These are phyloP conservation scores for Panellus pusillus DNA, from an alignment of 768 basidiomycete species.

Conservation along the genomic window DNA sequence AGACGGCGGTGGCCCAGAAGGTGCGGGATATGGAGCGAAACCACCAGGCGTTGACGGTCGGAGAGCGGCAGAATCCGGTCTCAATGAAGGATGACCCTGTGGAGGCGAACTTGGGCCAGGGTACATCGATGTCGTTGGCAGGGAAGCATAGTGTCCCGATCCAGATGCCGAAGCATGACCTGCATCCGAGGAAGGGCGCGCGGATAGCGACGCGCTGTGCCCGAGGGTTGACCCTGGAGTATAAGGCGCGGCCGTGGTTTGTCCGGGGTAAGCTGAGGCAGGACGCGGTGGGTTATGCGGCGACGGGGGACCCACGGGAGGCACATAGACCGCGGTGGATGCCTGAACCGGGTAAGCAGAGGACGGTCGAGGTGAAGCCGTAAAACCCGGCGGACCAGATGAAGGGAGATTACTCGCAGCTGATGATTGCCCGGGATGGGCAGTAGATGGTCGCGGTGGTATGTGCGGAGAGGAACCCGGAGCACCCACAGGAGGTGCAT, in stretches of 20 bases:
- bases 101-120: not conserved
- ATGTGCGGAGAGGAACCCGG: too few species aligned
- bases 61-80: constrained; percentile 11
- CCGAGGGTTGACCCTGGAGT: constrained; percentile 1
- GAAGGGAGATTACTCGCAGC: too few species aligned
- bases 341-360: constrained; percentile 14
- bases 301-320: not conserved
- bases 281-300: not conserved
- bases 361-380: constrained; percentile 3
- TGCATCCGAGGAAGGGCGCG: not conserved
- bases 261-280: not conserved
- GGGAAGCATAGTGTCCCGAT: too few species aligned
- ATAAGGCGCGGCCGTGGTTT: not conserved
- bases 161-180: too few species aligned
- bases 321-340: constrained; percentile 3
- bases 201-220: constrained; percentile 10
- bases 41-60: not conserved
- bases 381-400: not conserved
- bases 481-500: too few species aligned
- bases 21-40: not conserved
- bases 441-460: too few species aligned
- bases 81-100: constrained; percentile 1
- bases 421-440: too few species aligned
- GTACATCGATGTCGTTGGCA: constrained; percentile 5
- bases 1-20: not conserved